A percentile compares a stretch with the other conserved stretches of the same genome.
phyloP scores from a whole-genome alignment of 169 alveolate genomes.

The Plasmodium malariae region DNA sequence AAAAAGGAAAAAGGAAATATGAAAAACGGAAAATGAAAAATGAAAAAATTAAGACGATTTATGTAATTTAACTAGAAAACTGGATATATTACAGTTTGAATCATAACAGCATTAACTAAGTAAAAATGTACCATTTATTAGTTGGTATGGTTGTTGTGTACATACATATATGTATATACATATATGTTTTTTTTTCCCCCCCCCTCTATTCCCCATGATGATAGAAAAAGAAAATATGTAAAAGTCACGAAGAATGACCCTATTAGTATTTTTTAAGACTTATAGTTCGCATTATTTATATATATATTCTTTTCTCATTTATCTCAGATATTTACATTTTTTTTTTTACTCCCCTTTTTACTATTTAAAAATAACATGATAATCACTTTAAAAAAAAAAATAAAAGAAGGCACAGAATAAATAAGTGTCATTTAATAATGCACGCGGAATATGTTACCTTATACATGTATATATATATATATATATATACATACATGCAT shows the following conservation, averaged over 20 bases:
- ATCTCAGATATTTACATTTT: slow-evolving; percentile 1
- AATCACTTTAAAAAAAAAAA: not conserved
- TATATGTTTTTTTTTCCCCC: slow-evolving; percentile 1
- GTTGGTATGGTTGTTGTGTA: slow-evolving; percentile 4
- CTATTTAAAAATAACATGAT: not conserved
- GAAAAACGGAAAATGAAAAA: too few relatives aligned
- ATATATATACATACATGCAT: too few relatives aligned
- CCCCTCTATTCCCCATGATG: not conserved
- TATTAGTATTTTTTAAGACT: not conserved
- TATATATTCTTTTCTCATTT: not conserved
- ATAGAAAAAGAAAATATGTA: not conserved
- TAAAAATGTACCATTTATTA: not conserved
- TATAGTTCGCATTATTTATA: not conserved
- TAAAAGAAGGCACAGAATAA: too few relatives aligned
- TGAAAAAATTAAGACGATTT: too few relatives aligned
- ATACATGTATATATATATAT: too few relatives aligned
- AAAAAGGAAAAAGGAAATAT: not conserved
- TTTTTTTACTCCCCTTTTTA: not conserved
- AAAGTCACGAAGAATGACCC: not conserved
- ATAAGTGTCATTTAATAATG: too few relatives aligned
- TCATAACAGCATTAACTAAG: too few relatives aligned
- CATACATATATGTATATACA: slow-evolving; percentile 9
- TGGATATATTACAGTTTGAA: too few relatives aligned
- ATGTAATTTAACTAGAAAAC: too few relatives aligned
- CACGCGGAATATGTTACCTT: too few relatives aligned